Conservation (phyloP, 2,329 filamentous ascomycete genomes). For the Diaporthe sp. region DNA sequence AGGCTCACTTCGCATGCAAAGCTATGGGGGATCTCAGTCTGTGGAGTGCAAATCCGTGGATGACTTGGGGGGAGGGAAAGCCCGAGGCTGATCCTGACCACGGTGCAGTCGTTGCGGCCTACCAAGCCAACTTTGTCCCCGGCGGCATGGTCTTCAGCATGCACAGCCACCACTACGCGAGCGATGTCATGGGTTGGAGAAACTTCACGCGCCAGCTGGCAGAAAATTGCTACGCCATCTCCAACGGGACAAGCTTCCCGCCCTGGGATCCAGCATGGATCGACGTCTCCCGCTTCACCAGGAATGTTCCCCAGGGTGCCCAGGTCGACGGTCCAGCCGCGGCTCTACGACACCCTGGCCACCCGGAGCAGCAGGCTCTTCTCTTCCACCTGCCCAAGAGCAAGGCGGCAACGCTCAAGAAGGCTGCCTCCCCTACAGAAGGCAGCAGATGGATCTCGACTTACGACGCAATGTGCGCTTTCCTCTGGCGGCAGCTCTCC, state of each 20-base stretch:
- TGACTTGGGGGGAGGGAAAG: slow-evolving; percentile 48
- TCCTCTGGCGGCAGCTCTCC: slow-evolving; percentile 57
- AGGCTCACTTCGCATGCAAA: slow-evolving; percentile 43
- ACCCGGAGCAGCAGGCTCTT: slow-evolving; percentile 44
- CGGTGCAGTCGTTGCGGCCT: slow-evolving; percentile 52
- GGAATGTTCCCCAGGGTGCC: slow-evolving; percentile 42
- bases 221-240: slow-evolving; percentile 56
- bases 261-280: slow-evolving; percentile 54
- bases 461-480: slow-evolving; percentile 45
- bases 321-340: slow-evolving; percentile 49
- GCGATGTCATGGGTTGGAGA: slow-evolving; percentile 58
- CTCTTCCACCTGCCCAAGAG: slow-evolving; percentile 61
- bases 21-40: slow-evolving; percentile 42
- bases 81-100: slow-evolving; percentile 53
- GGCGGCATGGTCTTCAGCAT: slow-evolving; percentile 58
- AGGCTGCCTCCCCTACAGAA: slow-evolving; percentile 50
- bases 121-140: slow-evolving; percentile 56
- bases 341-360: slow-evolving; percentile 46
- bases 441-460: slow-evolving; percentile 41
- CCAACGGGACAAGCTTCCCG: slow-evolving; percentile 47
- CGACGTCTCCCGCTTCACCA: slow-evolving; percentile 51
- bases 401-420: slow-evolving; percentile 57
- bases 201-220: slow-evolving; percentile 55
- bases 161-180: slow-evolving; percentile 58
- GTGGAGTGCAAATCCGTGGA: slow-evolving; percentile 39